Evolutionary conservation across 202 grass and related monocot genomes (phyloP).

Genomic region (Carex arenaria): DNA sequence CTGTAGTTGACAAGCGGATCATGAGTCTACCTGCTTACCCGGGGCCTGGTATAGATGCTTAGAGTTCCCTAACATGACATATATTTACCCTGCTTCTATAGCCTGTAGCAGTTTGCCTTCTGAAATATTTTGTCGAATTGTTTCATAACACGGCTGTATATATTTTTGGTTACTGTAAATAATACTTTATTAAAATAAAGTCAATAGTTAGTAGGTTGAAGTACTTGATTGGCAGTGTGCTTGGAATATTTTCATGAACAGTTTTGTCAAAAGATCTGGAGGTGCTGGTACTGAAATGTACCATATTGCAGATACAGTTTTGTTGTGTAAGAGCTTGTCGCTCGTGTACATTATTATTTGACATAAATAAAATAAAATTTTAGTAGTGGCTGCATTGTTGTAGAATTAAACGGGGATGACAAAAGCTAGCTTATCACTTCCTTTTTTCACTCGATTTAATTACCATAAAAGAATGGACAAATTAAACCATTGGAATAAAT

Average conservation of each 20-base stretch:
- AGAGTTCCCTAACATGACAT: not conserved
- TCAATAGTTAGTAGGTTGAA: not conserved
- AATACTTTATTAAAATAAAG: not conserved
- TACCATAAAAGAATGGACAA: too few relatives aligned
- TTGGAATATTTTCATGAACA: not conserved
- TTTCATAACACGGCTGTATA: not conserved
- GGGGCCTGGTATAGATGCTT: slow-evolving; percentile 67
- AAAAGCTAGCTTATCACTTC: too few relatives aligned
- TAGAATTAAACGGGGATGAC: too few relatives aligned
- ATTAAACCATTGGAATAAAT: too few relatives aligned
- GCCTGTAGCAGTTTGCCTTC: not conserved
- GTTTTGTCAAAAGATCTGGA: not conserved
- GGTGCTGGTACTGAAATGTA: not conserved
- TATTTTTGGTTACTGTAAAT: not conserved
- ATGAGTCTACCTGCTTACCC: slow-evolving; percentile 87
- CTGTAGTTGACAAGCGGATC: slow-evolving; percentile 71
- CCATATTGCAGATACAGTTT: not conserved
- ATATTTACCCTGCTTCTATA: not conserved
- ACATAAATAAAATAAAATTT: not conserved
- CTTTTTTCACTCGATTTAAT: too few relatives aligned
- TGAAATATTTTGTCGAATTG: not conserved
- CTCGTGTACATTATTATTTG: not conserved
- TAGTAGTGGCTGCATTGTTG: not conserved
- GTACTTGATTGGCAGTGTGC: not conserved
- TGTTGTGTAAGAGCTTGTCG: not conserved